These are phyloP conservation scores for Tylopilus felleus DNA, from an alignment of 768 basidiomycete species.

Conservation along the genomic window DNA sequence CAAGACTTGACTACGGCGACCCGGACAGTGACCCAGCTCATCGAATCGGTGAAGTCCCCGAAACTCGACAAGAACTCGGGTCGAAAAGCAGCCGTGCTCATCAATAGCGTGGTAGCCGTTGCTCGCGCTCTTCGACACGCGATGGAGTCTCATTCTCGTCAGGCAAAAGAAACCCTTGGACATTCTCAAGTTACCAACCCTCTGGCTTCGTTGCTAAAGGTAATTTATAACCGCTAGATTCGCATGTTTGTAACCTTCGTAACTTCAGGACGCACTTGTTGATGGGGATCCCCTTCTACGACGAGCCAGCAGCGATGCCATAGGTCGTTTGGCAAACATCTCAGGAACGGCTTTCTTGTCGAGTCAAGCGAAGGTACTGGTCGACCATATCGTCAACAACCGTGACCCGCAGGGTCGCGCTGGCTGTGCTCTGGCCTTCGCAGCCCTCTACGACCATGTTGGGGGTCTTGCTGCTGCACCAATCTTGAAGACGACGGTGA, in stretches of 20 bases:
- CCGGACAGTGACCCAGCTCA: constrained; percentile 53
- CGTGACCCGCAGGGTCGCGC: constrained; percentile 90
- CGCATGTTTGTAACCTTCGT: constrained; percentile 9
- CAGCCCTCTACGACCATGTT: constrained; percentile 86
- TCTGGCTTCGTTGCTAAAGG: constrained; percentile 76
- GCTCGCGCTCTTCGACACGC: constrained; percentile 64
- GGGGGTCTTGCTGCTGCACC: constrained; percentile 95
- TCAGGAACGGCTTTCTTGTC: constrained; percentile 84
- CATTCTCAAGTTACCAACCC: constrained; percentile 56
- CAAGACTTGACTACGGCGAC: constrained; percentile 64
- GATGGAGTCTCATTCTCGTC: constrained; percentile 49
- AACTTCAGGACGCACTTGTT: constrained; percentile 64
- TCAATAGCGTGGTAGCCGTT: constrained; percentile 77
- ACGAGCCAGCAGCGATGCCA: constrained; percentile 77
- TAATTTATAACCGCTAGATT: constrained; percentile 29
- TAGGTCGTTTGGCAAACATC: constrained; percentile 82
- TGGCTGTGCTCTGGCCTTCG: constrained; percentile 90
- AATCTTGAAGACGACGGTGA: constrained; percentile 91
- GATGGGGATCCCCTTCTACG: constrained; percentile 79
- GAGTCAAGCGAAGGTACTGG: constrained; percentile 81
- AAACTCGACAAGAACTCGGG: constrained; percentile 88
- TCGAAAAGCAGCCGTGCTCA: constrained; percentile 74
- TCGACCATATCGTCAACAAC: constrained; percentile 92
- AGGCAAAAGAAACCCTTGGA: constrained; percentile 65
- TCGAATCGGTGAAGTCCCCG: constrained; percentile 65